Conservation (phyloP, 257 asterid species). For the Jasminum sambac region DNA sequence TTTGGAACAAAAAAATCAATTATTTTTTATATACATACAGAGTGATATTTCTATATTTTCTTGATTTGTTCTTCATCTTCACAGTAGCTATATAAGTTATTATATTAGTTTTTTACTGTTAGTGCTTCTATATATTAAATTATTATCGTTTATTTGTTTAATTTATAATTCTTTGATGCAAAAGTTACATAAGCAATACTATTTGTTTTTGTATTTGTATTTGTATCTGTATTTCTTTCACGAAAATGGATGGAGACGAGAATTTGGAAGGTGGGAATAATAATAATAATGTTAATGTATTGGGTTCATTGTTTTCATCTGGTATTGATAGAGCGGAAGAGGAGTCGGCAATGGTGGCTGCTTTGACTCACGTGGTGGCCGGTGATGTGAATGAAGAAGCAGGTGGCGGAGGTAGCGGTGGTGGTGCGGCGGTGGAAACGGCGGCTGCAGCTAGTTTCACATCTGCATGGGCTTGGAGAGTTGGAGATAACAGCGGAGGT, state of each 20-base stretch:
- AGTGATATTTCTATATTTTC: not conserved
- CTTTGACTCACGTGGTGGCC: conserved; percentile 60
- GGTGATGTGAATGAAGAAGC: conserved; percentile 26
- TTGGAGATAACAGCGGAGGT: conserved; percentile 55
- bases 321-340: conserved; percentile 56
- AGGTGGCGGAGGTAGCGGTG: not conserved
- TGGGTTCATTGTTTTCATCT: conserved; percentile 33
- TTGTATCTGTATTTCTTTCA: not conserved
- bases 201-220: not conserved
- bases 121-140: no score
- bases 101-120: no score
- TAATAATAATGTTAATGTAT: conserved; percentile 5
- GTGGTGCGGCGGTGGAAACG: not conserved
- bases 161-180: not conserved
- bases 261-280: conserved; percentile 2
- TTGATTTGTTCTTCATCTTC: not conserved
- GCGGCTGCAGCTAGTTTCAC: conserved; percentile 20
- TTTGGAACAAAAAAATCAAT: not conserved
- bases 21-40: not conserved
- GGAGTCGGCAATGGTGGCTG: conserved; percentile 48
- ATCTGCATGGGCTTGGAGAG: conserved; percentile 26
- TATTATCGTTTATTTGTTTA: not conserved
- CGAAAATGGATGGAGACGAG: not conserved
- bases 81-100: no score
- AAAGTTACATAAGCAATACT: no score